These are phyloP conservation scores for Neurospora sp. DNA, from an alignment of 495 filamentous ascomycete genomes.

Conservation along the genomic window DNA sequence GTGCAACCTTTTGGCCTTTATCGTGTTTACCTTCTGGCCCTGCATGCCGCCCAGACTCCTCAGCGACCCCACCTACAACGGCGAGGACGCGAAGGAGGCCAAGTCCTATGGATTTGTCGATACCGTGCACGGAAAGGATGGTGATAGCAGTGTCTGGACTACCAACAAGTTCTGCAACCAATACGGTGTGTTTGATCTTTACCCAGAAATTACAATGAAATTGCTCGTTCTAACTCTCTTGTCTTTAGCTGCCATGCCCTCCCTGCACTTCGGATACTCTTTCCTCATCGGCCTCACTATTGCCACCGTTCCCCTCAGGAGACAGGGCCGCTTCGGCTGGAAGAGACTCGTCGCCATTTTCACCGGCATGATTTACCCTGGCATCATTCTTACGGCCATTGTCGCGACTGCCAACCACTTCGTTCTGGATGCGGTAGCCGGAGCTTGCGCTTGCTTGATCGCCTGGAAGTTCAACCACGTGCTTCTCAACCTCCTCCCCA, in stretches of 20 bases:
- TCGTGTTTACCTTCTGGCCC: constrained; percentile 67
- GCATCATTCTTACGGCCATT: constrained; percentile 55
- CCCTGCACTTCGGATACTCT: constrained; percentile 71
- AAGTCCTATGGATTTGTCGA: constrained; percentile 57
- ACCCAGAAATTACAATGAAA: background rate
- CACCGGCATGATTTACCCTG: constrained; percentile 54
- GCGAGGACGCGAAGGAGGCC: constrained; percentile 16
- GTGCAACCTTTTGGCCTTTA: constrained; percentile 67
- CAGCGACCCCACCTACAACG: constrained; percentile 32
- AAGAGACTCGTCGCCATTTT: constrained; percentile 23
- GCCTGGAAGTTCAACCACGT: constrained; percentile 19
- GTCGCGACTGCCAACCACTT: constrained; percentile 68
- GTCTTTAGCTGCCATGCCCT: constrained; percentile 58
- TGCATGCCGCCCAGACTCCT: constrained; percentile 74
- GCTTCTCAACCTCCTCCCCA: constrained; percentile 17
- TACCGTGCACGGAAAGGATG: constrained; percentile 59
- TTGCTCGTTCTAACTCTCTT: background rate
- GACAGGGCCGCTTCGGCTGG: constrained; percentile 16
- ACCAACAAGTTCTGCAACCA: constrained; percentile 56
- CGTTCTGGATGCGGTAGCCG: constrained; percentile 60
- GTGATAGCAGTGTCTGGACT: constrained; percentile 52
- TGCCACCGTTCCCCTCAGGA: constrained; percentile 26
- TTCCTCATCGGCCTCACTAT: constrained; percentile 65
- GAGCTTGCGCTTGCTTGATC: constrained; percentile 29
- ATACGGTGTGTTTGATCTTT: constrained; percentile 10